These are phyloP conservation scores for Salix koriyanagi DNA, from an alignment of 345 rosid genomes.

Conservation along the genomic window DNA sequence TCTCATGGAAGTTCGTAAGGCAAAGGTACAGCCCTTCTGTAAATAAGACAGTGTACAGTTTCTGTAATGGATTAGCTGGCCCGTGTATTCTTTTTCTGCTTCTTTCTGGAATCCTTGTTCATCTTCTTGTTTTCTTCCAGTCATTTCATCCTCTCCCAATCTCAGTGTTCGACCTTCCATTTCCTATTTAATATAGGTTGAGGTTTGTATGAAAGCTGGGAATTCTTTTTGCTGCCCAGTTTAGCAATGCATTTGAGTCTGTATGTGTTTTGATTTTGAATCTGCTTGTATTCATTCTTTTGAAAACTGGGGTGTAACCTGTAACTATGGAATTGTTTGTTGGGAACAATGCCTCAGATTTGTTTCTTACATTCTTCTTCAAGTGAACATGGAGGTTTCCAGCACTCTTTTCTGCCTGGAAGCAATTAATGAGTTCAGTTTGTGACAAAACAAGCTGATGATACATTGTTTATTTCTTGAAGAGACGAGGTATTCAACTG, in stretches of 20 bases:
- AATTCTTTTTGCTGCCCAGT: background rate
- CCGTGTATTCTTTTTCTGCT: slow-evolving; percentile 7
- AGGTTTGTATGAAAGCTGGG: slow-evolving; percentile 14
- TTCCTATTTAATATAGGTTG: background rate
- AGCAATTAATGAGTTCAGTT: background rate
- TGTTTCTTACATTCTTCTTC: background rate
- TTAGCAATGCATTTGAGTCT: slow-evolving; percentile 10
- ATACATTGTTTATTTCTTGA: background rate
- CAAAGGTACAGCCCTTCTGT: slow-evolving; percentile 21
- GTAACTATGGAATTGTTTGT: too few relatives aligned
- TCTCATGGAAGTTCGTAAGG: slow-evolving; percentile 78
- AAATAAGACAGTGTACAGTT: slow-evolving; percentile 27
- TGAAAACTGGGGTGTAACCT: background rate
- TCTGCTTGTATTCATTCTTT: slow-evolving; percentile 24
- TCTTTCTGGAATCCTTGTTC: background rate
- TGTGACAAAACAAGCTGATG: background rate
- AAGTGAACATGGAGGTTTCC: background rate
- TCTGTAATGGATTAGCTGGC: slow-evolving; percentile 8
- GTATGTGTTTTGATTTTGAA: slow-evolving; percentile 28
- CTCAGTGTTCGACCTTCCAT: background rate
- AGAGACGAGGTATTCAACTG: too few relatives aligned
- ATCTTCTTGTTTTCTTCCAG: background rate
- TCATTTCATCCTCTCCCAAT: background rate
- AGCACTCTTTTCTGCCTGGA: background rate
- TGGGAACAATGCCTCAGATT: background rate